phyloP scores from a whole-genome alignment of 192 early-diverging fungal genomes.

The Coemansia biformis region DNA sequence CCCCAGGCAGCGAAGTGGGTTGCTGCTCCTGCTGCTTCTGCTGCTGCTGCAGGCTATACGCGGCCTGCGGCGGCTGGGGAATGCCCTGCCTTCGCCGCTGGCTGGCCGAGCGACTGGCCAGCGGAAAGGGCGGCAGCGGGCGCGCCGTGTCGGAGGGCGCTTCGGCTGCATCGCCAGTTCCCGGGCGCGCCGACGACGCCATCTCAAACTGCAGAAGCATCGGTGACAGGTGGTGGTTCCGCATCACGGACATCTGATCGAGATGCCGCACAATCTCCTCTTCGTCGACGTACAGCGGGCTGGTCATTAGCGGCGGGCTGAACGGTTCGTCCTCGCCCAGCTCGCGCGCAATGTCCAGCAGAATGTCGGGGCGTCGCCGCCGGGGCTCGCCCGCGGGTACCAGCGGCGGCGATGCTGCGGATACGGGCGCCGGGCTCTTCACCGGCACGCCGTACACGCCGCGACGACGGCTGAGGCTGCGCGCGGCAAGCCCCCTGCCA shows the following conservation, averaged over 20 bases:
- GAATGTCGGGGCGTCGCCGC: constrained; percentile 17
- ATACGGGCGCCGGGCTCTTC: constrained; percentile 5
- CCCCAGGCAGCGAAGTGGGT: constrained; percentile 2
- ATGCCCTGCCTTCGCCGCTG: constrained; percentile 1
- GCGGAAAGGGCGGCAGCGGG: constrained; percentile 18
- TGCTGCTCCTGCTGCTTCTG: not conserved
- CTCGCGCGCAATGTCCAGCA: constrained; percentile 48
- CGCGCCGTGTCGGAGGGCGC: constrained; percentile 11
- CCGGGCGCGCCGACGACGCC: constrained; percentile 6
- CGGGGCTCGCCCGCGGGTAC: constrained; percentile 4
- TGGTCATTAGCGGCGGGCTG: constrained; percentile 9
- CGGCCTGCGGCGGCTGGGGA: constrained; percentile 23
- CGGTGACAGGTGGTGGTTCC: constrained; percentile 17
- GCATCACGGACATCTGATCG: constrained; percentile 18
- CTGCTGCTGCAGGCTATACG: constrained; percentile 32
- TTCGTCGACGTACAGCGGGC: constrained; percentile 34
- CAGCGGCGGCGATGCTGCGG: constrained; percentile 1
- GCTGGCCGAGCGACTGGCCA: not conserved
- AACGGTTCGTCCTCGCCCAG: constrained; percentile 40
- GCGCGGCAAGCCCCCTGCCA: not conserved
- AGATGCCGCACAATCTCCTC: constrained; percentile 32
- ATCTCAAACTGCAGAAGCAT: constrained; percentile 15
- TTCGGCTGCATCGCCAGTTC: not conserved
- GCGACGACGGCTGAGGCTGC: constrained; percentile 19
- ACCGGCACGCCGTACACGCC: constrained; percentile 36